phyloP scores from a whole-genome alignment of 169 alveolate genomes.

The Plasmodium fragile region DNA sequence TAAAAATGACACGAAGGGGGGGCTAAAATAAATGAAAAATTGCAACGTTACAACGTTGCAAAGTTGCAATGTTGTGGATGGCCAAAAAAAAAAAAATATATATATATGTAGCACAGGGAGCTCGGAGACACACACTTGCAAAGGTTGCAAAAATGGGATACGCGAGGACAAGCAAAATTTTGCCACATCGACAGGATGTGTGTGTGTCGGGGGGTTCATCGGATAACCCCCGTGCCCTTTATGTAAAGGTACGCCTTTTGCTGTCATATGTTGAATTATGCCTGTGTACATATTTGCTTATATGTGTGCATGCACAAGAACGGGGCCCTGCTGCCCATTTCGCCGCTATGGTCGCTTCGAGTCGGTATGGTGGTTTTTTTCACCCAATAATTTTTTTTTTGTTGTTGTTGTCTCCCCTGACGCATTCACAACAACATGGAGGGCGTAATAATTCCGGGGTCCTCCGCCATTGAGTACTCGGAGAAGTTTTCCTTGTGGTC shows the following conservation, averaged over 20 bases:
- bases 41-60: neutral
- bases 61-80: neutral
- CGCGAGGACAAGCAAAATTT: neutral
- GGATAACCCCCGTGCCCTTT: neutral
- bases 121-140: neutral
- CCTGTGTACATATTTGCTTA: neutral
- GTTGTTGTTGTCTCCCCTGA: neutral
- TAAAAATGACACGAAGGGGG: neutral
- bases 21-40: neutral
- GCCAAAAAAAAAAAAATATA: neutral
- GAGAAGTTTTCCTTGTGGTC: conserved; percentile 58
- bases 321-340: neutral
- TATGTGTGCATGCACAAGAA: neutral
- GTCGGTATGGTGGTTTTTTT: neutral
- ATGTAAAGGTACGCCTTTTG: neutral
- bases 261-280: neutral
- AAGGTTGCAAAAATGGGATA: neutral
- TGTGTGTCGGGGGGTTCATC: neutral
- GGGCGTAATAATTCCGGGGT: conserved; percentile 76
- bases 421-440: conserved; percentile 55
- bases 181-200: neutral
- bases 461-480: conserved; percentile 53
- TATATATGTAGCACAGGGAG: neutral
- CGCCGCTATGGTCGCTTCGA: neutral
- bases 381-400: neutral